phyloP scores from a whole-genome alignment of 1,284 basidiomycete species.

The Pyrrhoderma noxium region DNA sequence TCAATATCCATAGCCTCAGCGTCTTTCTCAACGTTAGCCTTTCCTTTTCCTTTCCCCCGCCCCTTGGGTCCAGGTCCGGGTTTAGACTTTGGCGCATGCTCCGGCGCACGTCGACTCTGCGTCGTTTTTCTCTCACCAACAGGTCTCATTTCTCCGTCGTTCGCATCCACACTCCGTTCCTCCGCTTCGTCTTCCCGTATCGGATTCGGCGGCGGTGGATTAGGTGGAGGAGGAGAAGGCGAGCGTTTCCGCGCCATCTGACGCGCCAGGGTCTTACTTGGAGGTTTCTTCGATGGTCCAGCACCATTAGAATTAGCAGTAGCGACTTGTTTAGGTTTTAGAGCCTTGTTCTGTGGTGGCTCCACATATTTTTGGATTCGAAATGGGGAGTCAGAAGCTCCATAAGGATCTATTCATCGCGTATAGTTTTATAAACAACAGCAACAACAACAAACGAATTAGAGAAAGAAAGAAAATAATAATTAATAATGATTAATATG shows the following conservation, averaged over 20 bases:
- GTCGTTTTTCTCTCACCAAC: no score
- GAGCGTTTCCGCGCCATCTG: constrained; percentile 22
- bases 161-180: constrained; percentile 13
- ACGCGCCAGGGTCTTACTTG: constrained; percentile 13
- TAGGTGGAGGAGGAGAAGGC: constrained; percentile 14
- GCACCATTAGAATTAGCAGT: no score
- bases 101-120: no score
- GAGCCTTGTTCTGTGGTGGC: background rate
- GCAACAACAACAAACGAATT: no score
- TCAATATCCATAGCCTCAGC: constrained; percentile 15
- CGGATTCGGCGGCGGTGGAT: no score
- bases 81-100: no score
- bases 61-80: no score
- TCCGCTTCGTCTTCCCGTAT: constrained; percentile 7
- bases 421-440: background rate
- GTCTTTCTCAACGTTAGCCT: no score
- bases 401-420: background rate
- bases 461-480: no score
- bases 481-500: no score
- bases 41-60: no score
- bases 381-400: constrained; percentile 10
- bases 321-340: constrained; percentile 13
- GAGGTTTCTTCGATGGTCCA: constrained; percentile 20
- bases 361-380: constrained; percentile 10
- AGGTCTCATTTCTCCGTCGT: no score